These are phyloP conservation scores for Lophium mytilinum DNA, from an alignment of 495 filamentous ascomycete genomes.

Conservation along the genomic window DNA sequence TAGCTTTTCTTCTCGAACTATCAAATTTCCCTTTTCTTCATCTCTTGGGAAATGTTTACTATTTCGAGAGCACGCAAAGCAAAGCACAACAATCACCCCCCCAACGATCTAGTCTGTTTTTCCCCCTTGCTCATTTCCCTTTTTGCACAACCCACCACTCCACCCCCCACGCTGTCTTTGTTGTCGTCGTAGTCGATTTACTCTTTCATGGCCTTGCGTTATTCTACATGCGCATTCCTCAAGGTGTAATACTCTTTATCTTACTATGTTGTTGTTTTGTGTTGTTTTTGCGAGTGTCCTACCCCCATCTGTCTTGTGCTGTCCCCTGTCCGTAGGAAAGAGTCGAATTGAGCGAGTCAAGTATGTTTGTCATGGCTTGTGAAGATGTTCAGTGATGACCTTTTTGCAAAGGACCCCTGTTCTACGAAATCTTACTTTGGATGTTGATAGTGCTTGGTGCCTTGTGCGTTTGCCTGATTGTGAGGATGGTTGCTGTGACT, in stretches of 20 bases:
- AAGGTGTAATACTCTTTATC: slow-evolving; percentile 2
- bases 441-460: background rate
- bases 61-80: background rate
- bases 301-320: no score
- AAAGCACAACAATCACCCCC: background rate
- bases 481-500: no score
- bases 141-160: background rate
- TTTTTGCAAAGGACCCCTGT: background rate
- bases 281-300: no score
- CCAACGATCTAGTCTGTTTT: background rate
- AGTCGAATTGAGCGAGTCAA: background rate
- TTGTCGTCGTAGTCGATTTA: background rate
- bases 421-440: background rate
- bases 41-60: background rate
- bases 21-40: background rate
- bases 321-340: background rate
- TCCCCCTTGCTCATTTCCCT: background rate
- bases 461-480: background rate
- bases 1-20: background rate
- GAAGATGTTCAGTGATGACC: background rate
- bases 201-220: slow-evolving; percentile 1
- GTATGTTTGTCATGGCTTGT: background rate
- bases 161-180: background rate
- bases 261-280: background rate
- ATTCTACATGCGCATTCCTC: background rate